These are phyloP conservation scores for Geum urbanum DNA, from an alignment of 306 rosid species.

Conservation along the genomic window DNA sequence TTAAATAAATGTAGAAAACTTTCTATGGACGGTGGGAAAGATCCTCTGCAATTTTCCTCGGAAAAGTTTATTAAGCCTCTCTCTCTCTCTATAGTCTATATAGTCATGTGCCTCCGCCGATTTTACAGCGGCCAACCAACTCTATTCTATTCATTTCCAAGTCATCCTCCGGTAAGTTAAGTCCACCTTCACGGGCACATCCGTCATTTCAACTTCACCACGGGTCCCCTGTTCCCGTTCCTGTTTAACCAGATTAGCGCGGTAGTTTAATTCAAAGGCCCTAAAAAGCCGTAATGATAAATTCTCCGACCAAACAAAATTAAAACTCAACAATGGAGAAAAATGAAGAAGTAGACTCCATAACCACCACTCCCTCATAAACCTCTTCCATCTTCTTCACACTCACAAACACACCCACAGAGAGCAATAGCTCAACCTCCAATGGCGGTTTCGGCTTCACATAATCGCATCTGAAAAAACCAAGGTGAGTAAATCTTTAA, in stretches of 20 bases:
- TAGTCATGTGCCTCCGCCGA: constrained; percentile 36
- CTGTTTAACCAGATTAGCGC: constrained; percentile 16
- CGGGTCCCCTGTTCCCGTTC: neutral
- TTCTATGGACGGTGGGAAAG: constrained; percentile 1
- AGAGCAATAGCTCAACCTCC: constrained; percentile 1
- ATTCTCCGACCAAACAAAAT: no score
- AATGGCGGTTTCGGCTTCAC: neutral
- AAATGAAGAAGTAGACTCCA: constrained; percentile 50
- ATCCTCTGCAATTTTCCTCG: neutral
- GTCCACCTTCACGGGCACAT: constrained; percentile 25
- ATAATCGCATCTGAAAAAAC: neutral
- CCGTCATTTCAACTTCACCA: constrained; percentile 29
- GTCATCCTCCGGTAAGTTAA: constrained; percentile 26
- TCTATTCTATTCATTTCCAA: neutral
- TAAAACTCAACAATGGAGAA: no score
- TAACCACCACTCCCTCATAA: constrained; percentile 40
- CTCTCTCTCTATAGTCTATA: neutral
- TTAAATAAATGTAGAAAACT: neutral
- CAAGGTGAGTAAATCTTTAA: neutral
- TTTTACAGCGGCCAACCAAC: constrained; percentile 12
- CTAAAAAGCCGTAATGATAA: neutral
- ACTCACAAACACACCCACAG: neutral
- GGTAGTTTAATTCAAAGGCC: constrained; percentile 30
- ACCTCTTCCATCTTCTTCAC: neutral
- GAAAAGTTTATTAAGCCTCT: neutral